phyloP scores from a whole-genome alignment of 78 protist species.

The Capsaspora owczarzaki region DNA sequence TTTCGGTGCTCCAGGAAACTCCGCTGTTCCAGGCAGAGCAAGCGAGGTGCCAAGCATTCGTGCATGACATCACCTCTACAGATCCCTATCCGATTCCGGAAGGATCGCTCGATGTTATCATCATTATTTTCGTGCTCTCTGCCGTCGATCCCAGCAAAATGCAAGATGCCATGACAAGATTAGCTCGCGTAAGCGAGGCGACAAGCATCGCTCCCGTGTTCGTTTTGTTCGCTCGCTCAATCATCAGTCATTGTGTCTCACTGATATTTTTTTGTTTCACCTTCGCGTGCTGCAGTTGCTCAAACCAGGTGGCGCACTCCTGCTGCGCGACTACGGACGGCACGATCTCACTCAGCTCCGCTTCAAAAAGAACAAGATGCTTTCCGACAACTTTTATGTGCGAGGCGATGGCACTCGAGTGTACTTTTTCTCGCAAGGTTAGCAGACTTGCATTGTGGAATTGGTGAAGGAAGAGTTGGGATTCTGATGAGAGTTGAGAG shows the following conservation, averaged over 20 bases:
- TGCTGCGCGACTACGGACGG: slow-evolving; percentile 44
- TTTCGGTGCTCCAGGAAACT: not conserved
- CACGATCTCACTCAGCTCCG: slow-evolving; percentile 39
- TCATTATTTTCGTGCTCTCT: slow-evolving; percentile 33
- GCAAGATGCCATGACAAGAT: not conserved
- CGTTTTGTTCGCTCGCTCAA: too few relatives aligned
- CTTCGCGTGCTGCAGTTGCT: not conserved
- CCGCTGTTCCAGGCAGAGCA: not conserved
- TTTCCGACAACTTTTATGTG: slow-evolving; percentile 20
- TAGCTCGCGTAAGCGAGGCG: not conserved
- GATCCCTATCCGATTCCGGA: not conserved
- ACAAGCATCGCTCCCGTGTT: too few relatives aligned
- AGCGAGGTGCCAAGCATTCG: slow-evolving; percentile 17
- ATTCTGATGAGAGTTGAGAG: not conserved
- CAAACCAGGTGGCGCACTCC: slow-evolving; percentile 36
- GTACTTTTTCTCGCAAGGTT: slow-evolving; percentile 17
- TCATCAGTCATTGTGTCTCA: too few relatives aligned
- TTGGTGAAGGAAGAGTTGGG: not conserved
- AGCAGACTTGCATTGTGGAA: not conserved
- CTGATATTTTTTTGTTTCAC: too few relatives aligned
- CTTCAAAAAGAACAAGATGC: not conserved
- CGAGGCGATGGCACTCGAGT: slow-evolving; percentile 50
- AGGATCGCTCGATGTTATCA: slow-evolving; percentile 6
- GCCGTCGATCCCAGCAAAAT: slow-evolving; percentile 25
- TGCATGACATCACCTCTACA: slow-evolving; percentile 4